Base-by-base conservation (phyloP, 371 early-diverging fungal genomes). In the Gilbertella persicaria region DNA sequence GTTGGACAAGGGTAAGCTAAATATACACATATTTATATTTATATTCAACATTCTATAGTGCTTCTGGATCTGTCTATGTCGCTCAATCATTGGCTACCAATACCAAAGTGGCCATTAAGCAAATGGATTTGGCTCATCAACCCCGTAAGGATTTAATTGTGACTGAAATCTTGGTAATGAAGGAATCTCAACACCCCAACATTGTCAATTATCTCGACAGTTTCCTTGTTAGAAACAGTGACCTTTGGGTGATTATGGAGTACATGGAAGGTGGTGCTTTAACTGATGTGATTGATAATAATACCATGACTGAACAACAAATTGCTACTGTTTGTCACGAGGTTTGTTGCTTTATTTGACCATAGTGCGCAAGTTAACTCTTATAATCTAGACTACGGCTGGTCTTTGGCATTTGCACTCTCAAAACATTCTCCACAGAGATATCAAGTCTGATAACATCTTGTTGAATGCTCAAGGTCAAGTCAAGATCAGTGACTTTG, bases 181-280 rank as follows among this genome's bases (percentile, higher is more conserved):
- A 91, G 68, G 96, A 95, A 70, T 87, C 91, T 8, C 89, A 87
- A 41, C 97, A 98, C 71, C 87, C 88, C 49, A 98, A 98, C 73
- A 95, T 98, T 70, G 95, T 98, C 71, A 95, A 95, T 74, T 97
- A 85, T 64, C 75, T 95, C 30, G 97, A 97, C 69, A 80, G 90
- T 2, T 98, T 90, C 82, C 70, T 98, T 53, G 84, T 94, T 44
- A 83, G 80, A 55, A 79, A 78, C 53, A 73, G 72, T 42, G 97
- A 97, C 26, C 78, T 98, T 42, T 98, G 98, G 98, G 95, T 98
- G 12, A 89, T 98, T 23, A 95, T 98, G 96, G 98, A 98, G 78
- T 94, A 89, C 69, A 98, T 98, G 98, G 96, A 96, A 71, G 97
- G 96, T 40, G 98, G 98, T 41, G 86, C 96, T 10, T 74, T 98